Evolutionary conservation across 2,329 filamentous ascomycete genomes (phyloP).

Genomic region (Aotearoamyces nothofagi): DNA sequence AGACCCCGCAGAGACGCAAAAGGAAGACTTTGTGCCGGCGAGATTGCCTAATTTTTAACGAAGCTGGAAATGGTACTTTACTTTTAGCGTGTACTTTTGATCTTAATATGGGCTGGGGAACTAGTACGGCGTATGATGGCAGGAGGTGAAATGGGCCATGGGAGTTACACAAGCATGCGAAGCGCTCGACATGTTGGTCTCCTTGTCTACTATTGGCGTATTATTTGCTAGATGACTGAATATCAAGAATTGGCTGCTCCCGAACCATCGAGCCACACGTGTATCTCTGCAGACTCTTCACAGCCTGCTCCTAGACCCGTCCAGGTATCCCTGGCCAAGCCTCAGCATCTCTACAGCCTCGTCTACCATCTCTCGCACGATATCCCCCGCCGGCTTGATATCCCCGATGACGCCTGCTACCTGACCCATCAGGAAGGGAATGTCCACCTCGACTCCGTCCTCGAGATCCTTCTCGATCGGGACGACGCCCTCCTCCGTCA

Average conservation of each 20-base stretch:
- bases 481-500: conserved; percentile 65
- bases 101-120: too few species aligned
- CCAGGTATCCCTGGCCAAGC: conserved; percentile 45
- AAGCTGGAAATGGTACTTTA: background rate
- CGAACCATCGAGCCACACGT: too few species aligned
- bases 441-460: conserved; percentile 65
- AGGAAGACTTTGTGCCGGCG: conserved; percentile 1
- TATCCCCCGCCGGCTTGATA: conserved; percentile 67
- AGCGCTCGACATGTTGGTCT: background rate
- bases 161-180: conserved; percentile 1
- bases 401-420: conserved; percentile 65
- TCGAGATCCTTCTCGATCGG: conserved; percentile 76
- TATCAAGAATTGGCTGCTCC: too few species aligned
- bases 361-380: conserved; percentile 81
- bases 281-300: too few species aligned
- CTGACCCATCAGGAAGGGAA: conserved; percentile 88
- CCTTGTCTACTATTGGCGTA: too few species aligned
- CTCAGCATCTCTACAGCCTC: conserved; percentile 57
- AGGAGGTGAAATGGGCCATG: background rate
- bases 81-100: background rate
- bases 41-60: conserved; percentile 1
- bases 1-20: background rate
- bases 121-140: background rate
- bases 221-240: too few species aligned
- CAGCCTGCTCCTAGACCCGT: conserved; percentile 22